These are phyloP conservation scores for Vitis hybrid DNA, from an alignment of 177 flowering plant genomes.

Conservation along the genomic window DNA sequence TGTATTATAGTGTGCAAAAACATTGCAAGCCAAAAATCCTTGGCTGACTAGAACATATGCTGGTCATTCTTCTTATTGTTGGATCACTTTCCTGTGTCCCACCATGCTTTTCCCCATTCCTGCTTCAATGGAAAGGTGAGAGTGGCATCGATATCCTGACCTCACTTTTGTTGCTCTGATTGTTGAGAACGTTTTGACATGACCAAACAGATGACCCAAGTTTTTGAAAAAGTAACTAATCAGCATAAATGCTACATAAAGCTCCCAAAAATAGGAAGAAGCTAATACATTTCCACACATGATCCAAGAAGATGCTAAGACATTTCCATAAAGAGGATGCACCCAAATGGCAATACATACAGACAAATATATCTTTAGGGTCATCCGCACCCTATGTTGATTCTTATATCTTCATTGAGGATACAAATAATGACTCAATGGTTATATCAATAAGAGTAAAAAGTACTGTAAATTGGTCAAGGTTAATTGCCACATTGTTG, in stretches of 20 bases:
- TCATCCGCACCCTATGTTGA: too few species aligned
- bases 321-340: not conserved
- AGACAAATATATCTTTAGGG: not conserved
- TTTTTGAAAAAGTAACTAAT: not conserved
- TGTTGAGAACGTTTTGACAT: conserved; percentile 3
- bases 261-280: conserved; percentile 8
- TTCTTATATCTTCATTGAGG: too few species aligned
- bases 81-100: not conserved
- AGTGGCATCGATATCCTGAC: not conserved
- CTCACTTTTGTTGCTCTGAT: not conserved
- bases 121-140: not conserved
- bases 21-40: too few species aligned
- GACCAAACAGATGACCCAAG: not conserved
- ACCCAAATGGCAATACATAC: not conserved
- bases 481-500: too few species aligned
- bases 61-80: too few species aligned
- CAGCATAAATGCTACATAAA: not conserved
- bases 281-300: conserved; percentile 12
- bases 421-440: too few species aligned
- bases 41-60: too few species aligned
- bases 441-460: too few species aligned
- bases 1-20: too few species aligned
- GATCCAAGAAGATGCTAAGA: conserved; percentile 6
- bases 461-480: too few species aligned
- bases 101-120: not conserved